These are phyloP conservation scores for Ceratocystis papillata DNA, from an alignment of 2,329 filamentous ascomycete genomes.

Conservation along the genomic window DNA sequence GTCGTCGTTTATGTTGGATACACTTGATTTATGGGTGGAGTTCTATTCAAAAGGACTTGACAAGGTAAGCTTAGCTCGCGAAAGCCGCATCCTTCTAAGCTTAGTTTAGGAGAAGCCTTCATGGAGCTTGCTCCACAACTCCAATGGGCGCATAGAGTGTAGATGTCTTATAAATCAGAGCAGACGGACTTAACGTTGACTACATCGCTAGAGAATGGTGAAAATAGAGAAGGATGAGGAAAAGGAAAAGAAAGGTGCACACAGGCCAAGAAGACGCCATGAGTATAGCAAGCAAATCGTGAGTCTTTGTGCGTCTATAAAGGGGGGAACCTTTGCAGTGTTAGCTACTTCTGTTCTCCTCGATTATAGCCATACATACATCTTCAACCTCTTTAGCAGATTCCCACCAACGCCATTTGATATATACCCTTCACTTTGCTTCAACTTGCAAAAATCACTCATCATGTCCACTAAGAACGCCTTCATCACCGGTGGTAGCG, in stretches of 20 bases:
- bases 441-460: background rate
- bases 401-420: too few relatives aligned
- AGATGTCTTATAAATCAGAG: background rate
- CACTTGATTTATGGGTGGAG: too few relatives aligned
- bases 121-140: background rate
- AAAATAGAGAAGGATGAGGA: background rate
- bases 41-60: too few relatives aligned
- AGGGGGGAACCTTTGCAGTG: too few relatives aligned
- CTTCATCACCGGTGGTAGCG: conserved; percentile 36
- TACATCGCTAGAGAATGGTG: background rate
- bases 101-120: background rate
- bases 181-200: background rate
- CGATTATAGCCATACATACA: too few relatives aligned
- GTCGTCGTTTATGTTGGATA: too few relatives aligned
- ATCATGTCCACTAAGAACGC: conserved; percentile 21
- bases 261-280: background rate
- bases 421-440: background rate
- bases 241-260: background rate
- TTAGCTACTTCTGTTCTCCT: too few relatives aligned
- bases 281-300: too few relatives aligned
- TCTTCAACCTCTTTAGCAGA: too few relatives aligned
- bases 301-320: too few relatives aligned
- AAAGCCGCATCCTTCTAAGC: background rate
- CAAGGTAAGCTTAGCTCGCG: too few relatives aligned
- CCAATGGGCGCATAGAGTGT: background rate